Conservation (phyloP, 169 alveolate species). For the Eimeria tenella region DNA sequence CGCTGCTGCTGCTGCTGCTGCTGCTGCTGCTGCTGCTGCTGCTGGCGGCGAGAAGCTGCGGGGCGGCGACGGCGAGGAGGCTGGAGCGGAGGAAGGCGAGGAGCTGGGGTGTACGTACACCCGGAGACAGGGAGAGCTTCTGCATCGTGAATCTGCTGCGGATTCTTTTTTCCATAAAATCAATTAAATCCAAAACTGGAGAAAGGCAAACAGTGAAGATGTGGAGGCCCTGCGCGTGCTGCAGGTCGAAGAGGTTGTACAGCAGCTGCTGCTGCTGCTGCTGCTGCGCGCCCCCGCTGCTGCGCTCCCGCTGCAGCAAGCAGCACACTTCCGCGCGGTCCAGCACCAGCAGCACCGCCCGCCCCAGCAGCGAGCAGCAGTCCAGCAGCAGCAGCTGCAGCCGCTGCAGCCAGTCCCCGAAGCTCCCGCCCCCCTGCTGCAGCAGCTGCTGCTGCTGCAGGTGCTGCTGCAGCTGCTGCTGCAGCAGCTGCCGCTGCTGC, state of each 20-base stretch:
- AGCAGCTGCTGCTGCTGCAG: conserved; percentile 46
- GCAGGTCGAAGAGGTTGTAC: conserved; percentile 70
- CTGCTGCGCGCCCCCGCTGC: conserved; percentile 26
- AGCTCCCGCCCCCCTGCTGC: conserved; percentile 43
- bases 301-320: background rate
- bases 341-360: conserved; percentile 71
- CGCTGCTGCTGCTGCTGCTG: too few species aligned
- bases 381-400: conserved; percentile 21
- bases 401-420: conserved; percentile 40
- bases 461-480: conserved; percentile 4
- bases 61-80: background rate
- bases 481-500: conserved; percentile 53
- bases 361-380: conserved; percentile 52
- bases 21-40: background rate
- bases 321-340: conserved; percentile 73
- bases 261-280: conserved; percentile 69
- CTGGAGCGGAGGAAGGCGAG: background rate
- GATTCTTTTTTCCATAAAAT: conserved; percentile 72
- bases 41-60: background rate
- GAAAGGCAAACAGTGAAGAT: conserved; percentile 68
- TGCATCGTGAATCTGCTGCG: conserved; percentile 73
- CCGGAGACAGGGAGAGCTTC: conserved; percentile 10
- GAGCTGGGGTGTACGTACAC: conserved; percentile 29
- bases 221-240: conserved; percentile 62
- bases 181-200: conserved; percentile 53